A percentile compares a stretch with the other conserved stretches of the same genome.
These are phyloP conservation scores for Kazachstania psychrophila DNA, from an alignment of 805 yeast genomes.

Conservation along the genomic window DNA sequence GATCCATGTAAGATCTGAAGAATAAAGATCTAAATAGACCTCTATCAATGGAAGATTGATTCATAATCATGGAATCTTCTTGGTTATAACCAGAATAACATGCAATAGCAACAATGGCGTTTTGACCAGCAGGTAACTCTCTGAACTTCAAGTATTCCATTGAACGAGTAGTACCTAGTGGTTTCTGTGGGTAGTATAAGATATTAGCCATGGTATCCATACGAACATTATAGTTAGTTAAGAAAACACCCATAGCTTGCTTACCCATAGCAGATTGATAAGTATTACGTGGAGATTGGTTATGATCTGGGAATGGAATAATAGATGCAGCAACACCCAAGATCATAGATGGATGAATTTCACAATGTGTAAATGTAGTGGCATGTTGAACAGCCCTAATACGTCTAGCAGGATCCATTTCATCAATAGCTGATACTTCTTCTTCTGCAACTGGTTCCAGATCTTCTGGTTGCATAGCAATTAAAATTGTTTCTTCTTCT, in stretches of 20 bases:
- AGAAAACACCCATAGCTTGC: conserved; percentile 98
- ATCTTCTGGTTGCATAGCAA: conserved; percentile 98
- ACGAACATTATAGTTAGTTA: conserved; percentile 90
- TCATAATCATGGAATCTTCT: conserved; percentile 99
- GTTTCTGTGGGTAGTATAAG: conserved; percentile 94
- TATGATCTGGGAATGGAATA: conserved; percentile 99
- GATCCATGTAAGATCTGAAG: conserved; percentile 97
- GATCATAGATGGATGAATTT: conserved; percentile 97
- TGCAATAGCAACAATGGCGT: conserved; percentile 95
- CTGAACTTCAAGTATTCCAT: conserved; percentile 97
- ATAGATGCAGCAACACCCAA: conserved; percentile 97
- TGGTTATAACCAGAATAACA: conserved; percentile 98
- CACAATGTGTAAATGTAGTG: conserved; percentile 95
- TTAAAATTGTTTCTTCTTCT: conserved; percentile 96
- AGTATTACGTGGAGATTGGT: conserved; percentile 98
- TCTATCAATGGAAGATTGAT: conserved; percentile 93
- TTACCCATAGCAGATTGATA: conserved; percentile 99
- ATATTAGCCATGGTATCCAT: conserved; percentile 99
- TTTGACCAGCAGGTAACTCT: conserved; percentile 98
- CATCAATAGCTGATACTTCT: conserved; percentile 32
- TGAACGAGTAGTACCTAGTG: conserved; percentile 93
- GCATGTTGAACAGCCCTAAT: conserved; percentile 64
- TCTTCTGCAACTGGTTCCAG: conserved; percentile 56
- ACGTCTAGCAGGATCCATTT: conserved; percentile 55
- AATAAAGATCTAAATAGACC: conserved; percentile 93